Conservation (phyloP, 805 yeast genomes). For the Candida stauntonica region DNA sequence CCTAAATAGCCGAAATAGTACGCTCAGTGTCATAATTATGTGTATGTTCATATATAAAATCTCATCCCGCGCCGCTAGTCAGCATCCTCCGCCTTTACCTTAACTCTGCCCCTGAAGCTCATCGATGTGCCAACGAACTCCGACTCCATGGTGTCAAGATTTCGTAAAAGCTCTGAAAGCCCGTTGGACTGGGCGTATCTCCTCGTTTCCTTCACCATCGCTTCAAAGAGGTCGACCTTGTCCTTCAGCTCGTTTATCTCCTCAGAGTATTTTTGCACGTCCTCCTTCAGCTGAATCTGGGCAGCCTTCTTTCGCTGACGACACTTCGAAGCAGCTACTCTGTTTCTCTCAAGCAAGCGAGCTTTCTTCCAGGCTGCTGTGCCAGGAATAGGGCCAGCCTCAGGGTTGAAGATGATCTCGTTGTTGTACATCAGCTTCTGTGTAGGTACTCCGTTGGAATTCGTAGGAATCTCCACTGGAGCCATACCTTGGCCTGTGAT, state of each 20-base stretch:
- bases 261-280: conserved; percentile 43
- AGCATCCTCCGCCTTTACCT: background rate
- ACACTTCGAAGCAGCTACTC: conserved; percentile 68
- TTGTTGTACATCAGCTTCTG: conserved; percentile 45
- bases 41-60: background rate
- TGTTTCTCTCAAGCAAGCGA: conserved; percentile 53
- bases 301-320: conserved; percentile 65
- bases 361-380: conserved; percentile 69
- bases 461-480: conserved; percentile 11
- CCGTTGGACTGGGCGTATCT: conserved; percentile 3
- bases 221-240: conserved; percentile 26
- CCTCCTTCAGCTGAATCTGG: conserved; percentile 61
- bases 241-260: conserved; percentile 38
- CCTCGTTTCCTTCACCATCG: conserved; percentile 5
- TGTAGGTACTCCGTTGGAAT: conserved; percentile 32
- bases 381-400: conserved; percentile 57
- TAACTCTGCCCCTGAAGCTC: background rate
- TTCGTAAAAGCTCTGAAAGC: background rate
- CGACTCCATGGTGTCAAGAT: too few relatives aligned
- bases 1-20: too few relatives aligned
- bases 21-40: too few relatives aligned
- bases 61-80: background rate
- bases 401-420: conserved; percentile 45
- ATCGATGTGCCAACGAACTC: too few relatives aligned
- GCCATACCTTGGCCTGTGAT: background rate